phyloP scores from a whole-genome alignment of 352 stramenopile species.

The Globisporangium nunn region DNA sequence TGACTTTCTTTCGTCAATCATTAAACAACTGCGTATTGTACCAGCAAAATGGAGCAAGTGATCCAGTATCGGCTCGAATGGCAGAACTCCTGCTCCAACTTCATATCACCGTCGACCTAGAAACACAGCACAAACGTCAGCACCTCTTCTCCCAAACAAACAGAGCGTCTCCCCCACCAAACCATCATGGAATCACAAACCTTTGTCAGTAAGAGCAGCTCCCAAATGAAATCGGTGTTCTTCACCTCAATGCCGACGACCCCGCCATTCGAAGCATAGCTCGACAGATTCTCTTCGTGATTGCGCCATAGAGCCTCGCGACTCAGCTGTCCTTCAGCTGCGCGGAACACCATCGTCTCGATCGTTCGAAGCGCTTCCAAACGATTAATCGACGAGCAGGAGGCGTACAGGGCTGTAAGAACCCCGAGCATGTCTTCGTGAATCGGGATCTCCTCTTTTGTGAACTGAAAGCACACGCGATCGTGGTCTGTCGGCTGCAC shows the following conservation, averaged over 20 bases:
- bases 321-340: constrained; percentile 64
- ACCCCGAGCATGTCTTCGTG: constrained; percentile 65
- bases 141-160: background rate
- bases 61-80: constrained; percentile 82
- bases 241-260: constrained; percentile 67
- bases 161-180: background rate
- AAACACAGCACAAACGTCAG: constrained; percentile 1
- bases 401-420: constrained; percentile 49
- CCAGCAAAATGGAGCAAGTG: constrained; percentile 76
- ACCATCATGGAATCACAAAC: constrained; percentile 19
- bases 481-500: constrained; percentile 84
- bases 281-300: constrained; percentile 41
- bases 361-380: constrained; percentile 68
- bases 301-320: constrained; percentile 66
- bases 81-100: constrained; percentile 69
- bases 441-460: constrained; percentile 76
- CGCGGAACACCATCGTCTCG: constrained; percentile 72
- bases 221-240: constrained; percentile 37
- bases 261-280: constrained; percentile 52
- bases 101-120: constrained; percentile 48
- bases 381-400: constrained; percentile 51
- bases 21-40: constrained; percentile 13
- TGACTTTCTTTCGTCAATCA: background rate
- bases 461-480: constrained; percentile 76
- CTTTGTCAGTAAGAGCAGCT: constrained; percentile 54